Evolutionary conservation across 1,139 yeast genomes (phyloP).

Genomic region (Saccharomycopsis phalli): DNA sequence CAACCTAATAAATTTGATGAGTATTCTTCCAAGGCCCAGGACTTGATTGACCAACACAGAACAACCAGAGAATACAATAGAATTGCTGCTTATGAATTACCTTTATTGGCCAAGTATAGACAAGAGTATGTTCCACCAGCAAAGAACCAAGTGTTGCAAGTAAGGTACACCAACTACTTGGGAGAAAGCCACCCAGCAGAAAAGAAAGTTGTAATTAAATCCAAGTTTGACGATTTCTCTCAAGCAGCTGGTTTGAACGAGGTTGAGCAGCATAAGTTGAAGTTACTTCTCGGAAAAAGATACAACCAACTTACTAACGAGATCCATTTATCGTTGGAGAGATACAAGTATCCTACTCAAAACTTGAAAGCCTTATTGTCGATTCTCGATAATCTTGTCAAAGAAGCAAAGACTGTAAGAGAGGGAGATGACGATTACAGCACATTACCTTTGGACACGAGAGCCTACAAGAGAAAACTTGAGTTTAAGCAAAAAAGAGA

Average conservation of each 20-base stretch:
- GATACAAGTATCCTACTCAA: slow-evolving; percentile 72
- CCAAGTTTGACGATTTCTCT: slow-evolving; percentile 24
- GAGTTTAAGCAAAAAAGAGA: slow-evolving; percentile 36
- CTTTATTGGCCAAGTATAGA: slow-evolving; percentile 68
- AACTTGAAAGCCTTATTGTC: slow-evolving; percentile 70
- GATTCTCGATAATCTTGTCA: slow-evolving; percentile 49
- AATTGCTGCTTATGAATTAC: slow-evolving; percentile 86
- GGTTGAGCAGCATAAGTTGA: slow-evolving; percentile 61
- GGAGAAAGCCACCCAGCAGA: slow-evolving; percentile 65
- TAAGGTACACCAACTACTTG: slow-evolving; percentile 65
- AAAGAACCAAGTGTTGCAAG: slow-evolving; percentile 43
- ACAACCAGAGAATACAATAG: slow-evolving; percentile 60
- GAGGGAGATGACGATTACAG: slow-evolving; percentile 44
- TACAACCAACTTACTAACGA: slow-evolving; percentile 53
- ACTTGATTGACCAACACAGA: slow-evolving; percentile 53
- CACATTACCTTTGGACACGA: slow-evolving; percentile 75
- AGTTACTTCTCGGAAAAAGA: slow-evolving; percentile 70
- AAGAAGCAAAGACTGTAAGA: slow-evolving; percentile 51
- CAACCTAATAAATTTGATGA: slow-evolving; percentile 44
- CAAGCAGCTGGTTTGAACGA: slow-evolving; percentile 44
- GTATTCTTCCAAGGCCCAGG: slow-evolving; percentile 52
- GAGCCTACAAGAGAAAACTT: slow-evolving; percentile 44
- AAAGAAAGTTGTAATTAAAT: slow-evolving; percentile 56
- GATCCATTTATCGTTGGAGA: slow-evolving; percentile 54
- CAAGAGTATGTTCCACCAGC: slow-evolving; percentile 51